These are phyloP conservation scores for Thuja plicata DNA, from an alignment of 83 land plant species.

Conservation along the genomic window DNA sequence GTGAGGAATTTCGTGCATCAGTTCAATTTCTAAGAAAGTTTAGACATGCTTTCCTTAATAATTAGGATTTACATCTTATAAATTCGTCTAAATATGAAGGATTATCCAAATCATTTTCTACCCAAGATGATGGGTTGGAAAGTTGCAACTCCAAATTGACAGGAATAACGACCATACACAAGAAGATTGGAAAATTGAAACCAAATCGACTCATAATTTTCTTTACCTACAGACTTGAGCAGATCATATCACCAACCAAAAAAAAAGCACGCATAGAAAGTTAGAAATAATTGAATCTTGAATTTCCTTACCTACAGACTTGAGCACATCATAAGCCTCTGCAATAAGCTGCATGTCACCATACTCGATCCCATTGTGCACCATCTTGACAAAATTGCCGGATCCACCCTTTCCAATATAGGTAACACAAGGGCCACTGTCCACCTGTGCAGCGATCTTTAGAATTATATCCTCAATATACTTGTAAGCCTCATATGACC, in stretches of 20 bases:
- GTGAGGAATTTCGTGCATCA: too few relatives aligned
- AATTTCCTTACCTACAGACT: conserved; percentile 40
- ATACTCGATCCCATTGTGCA: conserved; percentile 75
- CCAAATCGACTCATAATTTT: neutral
- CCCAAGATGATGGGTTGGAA: neutral
- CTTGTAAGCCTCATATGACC: conserved; percentile 65
- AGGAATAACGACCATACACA: neutral
- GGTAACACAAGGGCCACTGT: conserved; percentile 63
- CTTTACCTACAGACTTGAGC: neutral
- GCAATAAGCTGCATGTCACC: conserved; percentile 77
- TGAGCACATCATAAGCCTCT: conserved; percentile 63
- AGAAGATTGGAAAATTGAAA: neutral
- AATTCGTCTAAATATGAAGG: neutral
- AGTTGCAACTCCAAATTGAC: neutral
- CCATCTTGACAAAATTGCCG: conserved; percentile 74
- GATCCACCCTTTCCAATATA: conserved; percentile 67
- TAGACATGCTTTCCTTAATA: neutral
- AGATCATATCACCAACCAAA: neutral
- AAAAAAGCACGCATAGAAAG: neutral
- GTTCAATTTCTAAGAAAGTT: neutral
- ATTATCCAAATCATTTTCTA: neutral
- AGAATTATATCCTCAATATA: conserved; percentile 61
- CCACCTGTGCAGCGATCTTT: conserved; percentile 72
- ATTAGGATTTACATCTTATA: neutral
- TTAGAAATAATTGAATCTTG: neutral